Percentiles rank a stretch among this genome's conserved stretches.
Evolutionary conservation across 1,284 basidiomycete genomes (phyloP).

Genomic region (Boletus semigastroideus): DNA sequence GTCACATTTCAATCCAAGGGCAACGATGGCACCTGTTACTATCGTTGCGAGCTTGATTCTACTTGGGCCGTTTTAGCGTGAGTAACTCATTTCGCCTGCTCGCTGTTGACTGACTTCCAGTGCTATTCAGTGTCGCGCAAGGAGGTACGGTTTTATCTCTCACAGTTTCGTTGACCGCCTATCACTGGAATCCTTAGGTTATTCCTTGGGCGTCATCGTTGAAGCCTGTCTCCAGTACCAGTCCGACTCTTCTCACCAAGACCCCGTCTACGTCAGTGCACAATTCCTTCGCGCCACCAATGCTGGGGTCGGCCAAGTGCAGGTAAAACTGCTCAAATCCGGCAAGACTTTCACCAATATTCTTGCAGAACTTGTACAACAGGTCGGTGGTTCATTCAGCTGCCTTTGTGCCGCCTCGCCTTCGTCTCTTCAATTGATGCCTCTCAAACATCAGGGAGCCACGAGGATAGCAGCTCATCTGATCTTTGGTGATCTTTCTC

Average conservation of each 20-base stretch:
- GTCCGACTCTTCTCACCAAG: constrained; percentile 43
- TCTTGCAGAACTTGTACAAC: constrained; percentile 53
- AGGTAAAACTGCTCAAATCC: constrained; percentile 43
- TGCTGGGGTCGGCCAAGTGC: constrained; percentile 44
- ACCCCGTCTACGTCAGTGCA: constrained; percentile 58
- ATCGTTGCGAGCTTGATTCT: constrained; percentile 42
- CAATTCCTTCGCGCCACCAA: constrained; percentile 52
- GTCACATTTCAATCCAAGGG: constrained; percentile 16
- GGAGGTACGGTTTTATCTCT: constrained; percentile 41
- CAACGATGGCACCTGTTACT: constrained; percentile 29
- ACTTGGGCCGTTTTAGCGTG: constrained; percentile 47
- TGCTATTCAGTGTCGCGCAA: constrained; percentile 46
- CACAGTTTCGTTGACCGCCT: not conserved
- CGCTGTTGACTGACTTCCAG: not conserved
- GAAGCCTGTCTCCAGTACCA: constrained; percentile 55
- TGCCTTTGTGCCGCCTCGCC: not conserved
- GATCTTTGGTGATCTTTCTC: constrained; percentile 52
- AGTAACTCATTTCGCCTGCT: constrained; percentile 18
- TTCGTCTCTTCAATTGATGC: constrained; percentile 3
- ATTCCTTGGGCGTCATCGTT: constrained; percentile 52
- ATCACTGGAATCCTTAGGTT: constrained; percentile 40
- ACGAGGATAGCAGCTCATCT: constrained; percentile 50
- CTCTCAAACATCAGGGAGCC: constrained; percentile 31
- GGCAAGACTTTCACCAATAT: constrained; percentile 56
- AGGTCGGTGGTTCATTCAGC: constrained; percentile 36